Conservation (phyloP, 306 rosid species). For the Fragaria vesca region DNA sequence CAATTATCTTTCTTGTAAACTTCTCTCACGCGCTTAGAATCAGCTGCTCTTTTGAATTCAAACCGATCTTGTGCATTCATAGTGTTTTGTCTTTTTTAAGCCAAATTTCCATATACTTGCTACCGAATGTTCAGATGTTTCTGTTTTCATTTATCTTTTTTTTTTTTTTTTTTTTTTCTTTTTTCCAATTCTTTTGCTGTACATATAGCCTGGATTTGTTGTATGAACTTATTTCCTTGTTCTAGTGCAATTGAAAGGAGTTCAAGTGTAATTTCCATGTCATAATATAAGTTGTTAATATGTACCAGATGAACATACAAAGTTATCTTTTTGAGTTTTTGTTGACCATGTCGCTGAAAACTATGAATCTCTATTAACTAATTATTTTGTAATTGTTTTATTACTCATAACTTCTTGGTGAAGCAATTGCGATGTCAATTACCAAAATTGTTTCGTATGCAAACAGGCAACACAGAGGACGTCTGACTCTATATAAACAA, state of each 20-base stretch:
- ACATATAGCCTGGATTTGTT: neutral
- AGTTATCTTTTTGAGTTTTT: neutral
- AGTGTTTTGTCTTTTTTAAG: neutral
- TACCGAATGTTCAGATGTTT: neutral
- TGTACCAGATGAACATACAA: neutral
- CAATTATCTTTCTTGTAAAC: neutral
- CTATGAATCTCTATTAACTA: neutral
- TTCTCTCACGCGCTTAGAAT: neutral
- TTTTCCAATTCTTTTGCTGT: neutral
- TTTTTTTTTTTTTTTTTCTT: neutral
- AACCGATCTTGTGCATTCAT: neutral
- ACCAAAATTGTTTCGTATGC: neutral
- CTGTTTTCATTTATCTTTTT: neutral
- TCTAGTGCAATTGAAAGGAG: neutral
- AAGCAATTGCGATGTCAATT: neutral
- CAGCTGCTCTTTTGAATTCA: neutral
- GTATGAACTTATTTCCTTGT: neutral
- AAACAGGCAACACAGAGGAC: neutral
- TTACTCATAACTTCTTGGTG: neutral
- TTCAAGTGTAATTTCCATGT: neutral
- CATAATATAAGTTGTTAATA: neutral
- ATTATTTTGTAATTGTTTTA: neutral
- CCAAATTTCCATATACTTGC: slow-evolving; percentile 1
- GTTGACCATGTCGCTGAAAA: neutral
- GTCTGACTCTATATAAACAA: neutral